Base-by-base conservation (phyloP, 768 basidiomycete species). In the Panaeolus cyanescens region DNA sequence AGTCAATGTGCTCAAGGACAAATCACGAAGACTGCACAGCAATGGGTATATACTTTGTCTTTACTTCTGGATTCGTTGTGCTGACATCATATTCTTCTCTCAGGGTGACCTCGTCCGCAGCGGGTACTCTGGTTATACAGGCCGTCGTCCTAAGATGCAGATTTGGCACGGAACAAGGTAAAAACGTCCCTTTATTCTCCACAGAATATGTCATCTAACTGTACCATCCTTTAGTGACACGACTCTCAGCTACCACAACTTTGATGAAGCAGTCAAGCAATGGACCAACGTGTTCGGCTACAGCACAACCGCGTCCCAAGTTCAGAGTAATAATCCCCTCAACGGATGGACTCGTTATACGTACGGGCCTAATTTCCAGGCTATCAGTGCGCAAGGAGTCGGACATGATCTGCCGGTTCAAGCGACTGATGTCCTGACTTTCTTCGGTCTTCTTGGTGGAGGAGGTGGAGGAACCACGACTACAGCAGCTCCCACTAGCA, bases 391-490 rank as follows among this genome's bases (percentile, higher is more conserved):
- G 3, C 70, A 74, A 55, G 78, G 79, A 12, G 80, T 85, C 22
- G 81, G 80, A 20, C 85, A 86, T 71, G 83, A 80, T 33, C 78
- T 85, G 3, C 85, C 83, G 6, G 76, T 77, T 25, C 80, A 81
- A 56, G 82, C 75, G 54, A 77, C 74, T 45, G 77, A 83, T 59
- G 80, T 79, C 17, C 72, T 85, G 40, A 68, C 68, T 33, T 85
- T 77, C 77, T 83, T 84, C 65, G 82, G 82, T n/a, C 73, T 85
- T 55, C 71, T n/a, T n/a, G n/a, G n/a, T n/a, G n/a, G n/a, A n/a
- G n/a, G n/a, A n/a, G n/a, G n/a, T n/a, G n/a, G n/a, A n/a, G n/a
- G n/a, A n/a, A n/a, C n/a, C n/a, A n/a, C n/a, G n/a, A n/a, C n/a
- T n/a, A n/a, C n/a, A n/a, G n/a, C n/a, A n/a, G n/a, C n/a, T n/a